Conservation (phyloP, 2,329 filamentous ascomycete species). For the Myriangium duriaei region DNA sequence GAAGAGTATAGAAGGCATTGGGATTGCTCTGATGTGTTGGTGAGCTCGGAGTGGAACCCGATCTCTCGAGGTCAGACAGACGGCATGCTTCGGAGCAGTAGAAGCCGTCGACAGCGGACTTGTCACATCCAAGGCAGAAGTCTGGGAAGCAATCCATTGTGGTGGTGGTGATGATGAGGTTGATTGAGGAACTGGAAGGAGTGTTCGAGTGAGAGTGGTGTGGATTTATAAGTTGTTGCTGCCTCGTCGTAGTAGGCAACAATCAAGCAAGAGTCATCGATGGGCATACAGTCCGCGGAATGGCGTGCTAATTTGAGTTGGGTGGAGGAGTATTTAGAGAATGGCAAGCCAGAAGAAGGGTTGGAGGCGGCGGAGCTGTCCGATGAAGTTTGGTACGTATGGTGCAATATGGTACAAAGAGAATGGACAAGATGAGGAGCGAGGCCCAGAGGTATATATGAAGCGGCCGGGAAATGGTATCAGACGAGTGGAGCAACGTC, state of each 20-base stretch:
- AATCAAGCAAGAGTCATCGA: not conserved
- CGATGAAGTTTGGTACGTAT: constrained; percentile 3
- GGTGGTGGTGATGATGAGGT: not conserved
- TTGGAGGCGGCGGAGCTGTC: no score
- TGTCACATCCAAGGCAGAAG: constrained; percentile 90
- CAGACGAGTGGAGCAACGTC: not conserved
- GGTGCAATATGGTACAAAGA: constrained; percentile 8
- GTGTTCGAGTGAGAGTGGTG: not conserved
- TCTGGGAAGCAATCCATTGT: constrained; percentile 65
- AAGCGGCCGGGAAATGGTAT: no score
- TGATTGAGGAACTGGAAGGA: not conserved
- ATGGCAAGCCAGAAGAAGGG: no score
- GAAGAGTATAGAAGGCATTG: constrained; percentile 9
- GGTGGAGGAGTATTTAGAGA: no score
- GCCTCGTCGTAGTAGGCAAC: not conserved
- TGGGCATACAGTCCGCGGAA: not conserved
- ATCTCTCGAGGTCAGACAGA: constrained; percentile 73
- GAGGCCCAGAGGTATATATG: not conserved
- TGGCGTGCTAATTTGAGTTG: constrained; percentile 3
- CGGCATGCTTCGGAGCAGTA: constrained; percentile 92
- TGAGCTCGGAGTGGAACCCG: constrained; percentile 28
- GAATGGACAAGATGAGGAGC: constrained; percentile 8
- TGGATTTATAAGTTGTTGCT: not conserved
- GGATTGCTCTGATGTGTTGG: constrained; percentile 15
- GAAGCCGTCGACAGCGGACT: constrained; percentile 65